These are phyloP conservation scores for Licmophora abbreviata DNA, from an alignment of 108 stramenopile species.

Conservation along the genomic window DNA sequence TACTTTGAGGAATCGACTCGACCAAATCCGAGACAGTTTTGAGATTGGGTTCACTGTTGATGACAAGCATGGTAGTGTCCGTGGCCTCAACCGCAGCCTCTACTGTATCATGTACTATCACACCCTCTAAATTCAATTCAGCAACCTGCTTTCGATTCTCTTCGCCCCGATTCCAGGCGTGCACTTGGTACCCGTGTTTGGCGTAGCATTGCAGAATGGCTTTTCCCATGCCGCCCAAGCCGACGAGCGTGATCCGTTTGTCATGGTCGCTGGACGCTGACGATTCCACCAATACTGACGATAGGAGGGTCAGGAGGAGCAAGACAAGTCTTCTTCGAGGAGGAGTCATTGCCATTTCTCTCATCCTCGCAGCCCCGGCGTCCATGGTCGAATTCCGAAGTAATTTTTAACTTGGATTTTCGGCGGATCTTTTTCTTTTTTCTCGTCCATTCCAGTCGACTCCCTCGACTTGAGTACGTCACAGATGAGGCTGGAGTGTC, in stretches of 20 bases:
- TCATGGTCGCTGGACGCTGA: not conserved
- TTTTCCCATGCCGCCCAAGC: not conserved
- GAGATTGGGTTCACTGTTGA: not conserved
- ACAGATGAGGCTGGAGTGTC: too few species aligned
- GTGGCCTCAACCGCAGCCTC: not conserved
- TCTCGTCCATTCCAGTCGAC: too few species aligned
- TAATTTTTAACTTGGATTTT: too few species aligned
- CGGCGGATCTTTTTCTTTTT: too few species aligned
- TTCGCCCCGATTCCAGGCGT: conserved; percentile 3
- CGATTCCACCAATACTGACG: too few species aligned
- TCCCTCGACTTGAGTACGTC: too few species aligned
- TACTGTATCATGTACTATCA: not conserved
- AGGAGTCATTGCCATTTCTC: too few species aligned
- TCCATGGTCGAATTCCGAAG: too few species aligned
- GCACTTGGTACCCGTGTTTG: not conserved
- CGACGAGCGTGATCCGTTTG: not conserved
- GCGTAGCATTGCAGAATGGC: conserved; percentile 1
- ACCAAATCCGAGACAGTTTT: not conserved
- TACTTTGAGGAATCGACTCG: not conserved
- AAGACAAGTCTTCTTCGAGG: too few species aligned
- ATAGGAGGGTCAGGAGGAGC: too few species aligned
- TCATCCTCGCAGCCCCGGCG: too few species aligned
- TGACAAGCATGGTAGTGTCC: not conserved
- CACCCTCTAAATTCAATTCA: not conserved
- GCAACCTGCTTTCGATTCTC: not conserved